Percentiles rank a stretch among this genome's conserved stretches.
These are phyloP conservation scores for Clausena lansium DNA, from an alignment of 345 rosid species.

Conservation along the genomic window DNA sequence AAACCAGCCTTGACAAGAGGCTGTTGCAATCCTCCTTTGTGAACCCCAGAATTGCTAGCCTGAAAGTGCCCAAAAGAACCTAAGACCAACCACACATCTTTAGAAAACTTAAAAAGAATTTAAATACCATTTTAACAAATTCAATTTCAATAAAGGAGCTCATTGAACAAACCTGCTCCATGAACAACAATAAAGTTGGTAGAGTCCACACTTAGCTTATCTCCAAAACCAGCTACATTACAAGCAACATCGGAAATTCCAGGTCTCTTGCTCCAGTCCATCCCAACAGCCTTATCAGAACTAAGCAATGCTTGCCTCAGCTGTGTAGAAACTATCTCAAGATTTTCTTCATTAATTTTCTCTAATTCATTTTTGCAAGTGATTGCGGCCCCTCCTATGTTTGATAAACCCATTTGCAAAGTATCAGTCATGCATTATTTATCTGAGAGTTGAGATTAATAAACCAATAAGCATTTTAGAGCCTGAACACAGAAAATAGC, in stretches of 20 bases:
- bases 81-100: slow-evolving; percentile 18
- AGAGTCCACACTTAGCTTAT: slow-evolving; percentile 32
- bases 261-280: slow-evolving; percentile 91
- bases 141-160: neutral
- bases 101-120: neutral
- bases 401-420: neutral
- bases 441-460: neutral
- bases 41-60: slow-evolving; percentile 94
- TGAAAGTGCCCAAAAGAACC: slow-evolving; percentile 99
- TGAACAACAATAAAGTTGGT: slow-evolving; percentile 76
- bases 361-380: slow-evolving; percentile 88
- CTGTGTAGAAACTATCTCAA: slow-evolving; percentile 55
- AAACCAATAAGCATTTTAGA: neutral
- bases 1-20: slow-evolving; percentile 88
- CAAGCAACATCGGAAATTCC: slow-evolving; percentile 51
- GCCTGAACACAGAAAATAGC: neutral
- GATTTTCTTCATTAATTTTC: slow-evolving; percentile 71
- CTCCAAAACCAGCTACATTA: slow-evolving; percentile 36
- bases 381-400: slow-evolving; percentile 86
- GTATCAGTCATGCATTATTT: neutral
- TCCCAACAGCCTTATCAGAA: slow-evolving; percentile 47
- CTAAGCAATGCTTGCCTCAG: slow-evolving; percentile 58
- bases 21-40: slow-evolving; percentile 76
- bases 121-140: neutral
- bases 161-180: slow-evolving; percentile 71